Evolutionary conservation across 148 eudicot species (phyloP), one percentile per base, ranked within the genome.

Genomic region (Rhododendron griersonianum): DNA sequence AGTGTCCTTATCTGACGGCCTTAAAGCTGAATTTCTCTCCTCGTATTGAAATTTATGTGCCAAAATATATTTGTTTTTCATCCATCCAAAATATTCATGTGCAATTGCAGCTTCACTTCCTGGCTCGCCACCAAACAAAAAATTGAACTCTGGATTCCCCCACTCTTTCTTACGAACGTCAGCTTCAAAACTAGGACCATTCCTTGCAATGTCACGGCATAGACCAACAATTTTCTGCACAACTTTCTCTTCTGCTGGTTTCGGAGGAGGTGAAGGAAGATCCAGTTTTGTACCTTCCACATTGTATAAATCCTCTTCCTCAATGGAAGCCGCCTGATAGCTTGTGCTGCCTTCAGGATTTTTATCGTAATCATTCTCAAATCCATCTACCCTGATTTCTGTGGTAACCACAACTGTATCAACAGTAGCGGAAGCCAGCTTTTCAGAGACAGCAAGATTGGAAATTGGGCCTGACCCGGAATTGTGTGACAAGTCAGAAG

Each of bases 71-170:
- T 91, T 92, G 85, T 86, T 93, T 87, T 90, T 94, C 92, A 87
- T 88, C 96, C 95, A 93, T 89, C 86, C 82, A 88, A 89, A 94
- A 84, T 94, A 93, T 78, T 90, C 92, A 78, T 81, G 90, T 15
- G 92, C 91, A 85, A 89, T 84, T 39, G 93, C 91, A 84, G 94
- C 93, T 90, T 92, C 91, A 87, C 93, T 93, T 84, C 94, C 96
- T n/a, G 90, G 91, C 51, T 91, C 93, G 28, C 96, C 96, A 53
- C 93, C 93, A 90, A 92, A 91, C 86, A 94, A 86, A 92, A 94
- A 94, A 75, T 88, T 50, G 80, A 92, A 92, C 85, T 91, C 90
- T 5, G 91, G 92, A 86, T 94, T 94, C 63, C 89, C 93, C 79
- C 80, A 82, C 89, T 94, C 94, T 37, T 91, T 94, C 79, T 91